Evolutionary conservation across 306 rosid species (phyloP), one percentile per base, ranked within the genome.

Genomic region (Begonia loranthoides): DNA sequence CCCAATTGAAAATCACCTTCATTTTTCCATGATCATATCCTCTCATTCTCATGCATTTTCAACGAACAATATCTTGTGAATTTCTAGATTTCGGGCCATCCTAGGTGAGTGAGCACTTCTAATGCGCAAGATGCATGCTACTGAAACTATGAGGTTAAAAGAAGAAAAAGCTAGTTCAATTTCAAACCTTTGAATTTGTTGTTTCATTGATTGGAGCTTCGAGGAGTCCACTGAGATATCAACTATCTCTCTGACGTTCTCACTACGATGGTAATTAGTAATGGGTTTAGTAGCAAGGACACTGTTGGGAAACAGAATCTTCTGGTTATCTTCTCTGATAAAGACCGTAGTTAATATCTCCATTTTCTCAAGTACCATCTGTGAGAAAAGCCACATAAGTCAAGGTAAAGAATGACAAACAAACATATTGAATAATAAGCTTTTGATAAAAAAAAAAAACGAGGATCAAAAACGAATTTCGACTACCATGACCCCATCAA

Each of bases 351-450:
- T 69, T 57, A 73, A 52, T 57, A 73, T 58, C 40, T 65, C 68
- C 75, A 73, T 73, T 57, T 73, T 75, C 6, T 73, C 75, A 12
- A 74, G 75, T 49, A 74, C 45, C 72, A 74, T 65, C 79, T 74
- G 76, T 16, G 10, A 10, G 28, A 10, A 24, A 1, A 43, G 4
- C 7, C 12, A 46, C 12, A 19, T 15, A 33, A 10, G 15, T 22
- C 10, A 10, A 40, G 3, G 2, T 41, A 41, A 9, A 41, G 38
- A 45, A 5, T 15, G 9, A 13, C 11, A 12, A 9, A 54, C 13
- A 54, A 24, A 36, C 16, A 12, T 7, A n/a, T n/a, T n/a, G n/a
- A n/a, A n/a, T n/a, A n/a, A n/a, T n/a, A n/a, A n/a, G n/a, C n/a
- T n/a, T n/a, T n/a, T n/a, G n/a, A n/a, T n/a, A n/a, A n/a, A n/a